Evolutionary conservation across 148 eudicot genomes (phyloP).

Genomic region (Simmondsia chinensis): DNA sequence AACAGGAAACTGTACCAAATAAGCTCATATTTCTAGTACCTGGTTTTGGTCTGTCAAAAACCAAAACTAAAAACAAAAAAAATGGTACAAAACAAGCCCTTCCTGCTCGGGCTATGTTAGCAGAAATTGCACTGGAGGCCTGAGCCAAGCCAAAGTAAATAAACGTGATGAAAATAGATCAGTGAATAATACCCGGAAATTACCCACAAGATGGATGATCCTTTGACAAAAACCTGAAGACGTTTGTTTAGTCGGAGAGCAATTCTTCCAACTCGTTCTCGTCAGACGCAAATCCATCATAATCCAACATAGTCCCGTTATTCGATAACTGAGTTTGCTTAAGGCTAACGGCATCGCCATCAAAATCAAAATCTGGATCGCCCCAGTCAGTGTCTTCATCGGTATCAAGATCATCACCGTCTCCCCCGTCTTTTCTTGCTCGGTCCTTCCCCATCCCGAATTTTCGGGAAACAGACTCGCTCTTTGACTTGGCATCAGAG

Average conservation of each 20-base stretch:
- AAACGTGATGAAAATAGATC: too few species aligned
- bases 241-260: slow-evolving; percentile 64
- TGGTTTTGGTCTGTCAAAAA: too few species aligned
- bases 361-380: slow-evolving; percentile 78
- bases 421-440: slow-evolving; percentile 32
- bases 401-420: slow-evolving; percentile 31
- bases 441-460: slow-evolving; percentile 23
- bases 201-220: too few species aligned
- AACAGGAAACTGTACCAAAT: too few species aligned
- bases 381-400: slow-evolving; percentile 54
- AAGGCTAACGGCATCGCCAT: slow-evolving; percentile 21
- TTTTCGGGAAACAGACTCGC: slow-evolving; percentile 28
- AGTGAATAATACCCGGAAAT: too few species aligned
- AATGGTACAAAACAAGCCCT: too few species aligned
- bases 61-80: too few species aligned
- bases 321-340: slow-evolving; percentile 31
- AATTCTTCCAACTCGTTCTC: slow-evolving; percentile 89
- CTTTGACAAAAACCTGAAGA: too few species aligned
- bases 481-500: slow-evolving; percentile 40
- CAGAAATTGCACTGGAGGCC: too few species aligned
- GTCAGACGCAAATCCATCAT: slow-evolving; percentile 41
- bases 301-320: slow-evolving; percentile 52
- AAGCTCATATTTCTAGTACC: too few species aligned
- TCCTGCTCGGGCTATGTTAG: too few species aligned
- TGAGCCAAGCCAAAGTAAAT: too few species aligned